These are phyloP conservation scores for Pelargonium myrrhifolium DNA, from an alignment of 441 rosid species.

Conservation along the genomic window DNA sequence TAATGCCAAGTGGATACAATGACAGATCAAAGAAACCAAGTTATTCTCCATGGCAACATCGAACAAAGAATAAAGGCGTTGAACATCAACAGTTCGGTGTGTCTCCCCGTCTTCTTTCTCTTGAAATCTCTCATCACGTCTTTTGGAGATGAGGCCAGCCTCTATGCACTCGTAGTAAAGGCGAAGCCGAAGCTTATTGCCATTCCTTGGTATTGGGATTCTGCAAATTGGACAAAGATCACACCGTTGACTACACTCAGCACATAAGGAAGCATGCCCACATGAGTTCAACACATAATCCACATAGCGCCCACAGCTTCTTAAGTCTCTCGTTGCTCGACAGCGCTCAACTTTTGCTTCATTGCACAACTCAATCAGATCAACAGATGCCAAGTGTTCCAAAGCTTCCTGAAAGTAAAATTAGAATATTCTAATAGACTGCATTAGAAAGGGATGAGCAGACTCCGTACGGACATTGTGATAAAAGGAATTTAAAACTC, in stretches of 20 bases:
- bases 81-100: slow-evolving; percentile 55
- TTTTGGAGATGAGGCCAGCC: slow-evolving; percentile 67
- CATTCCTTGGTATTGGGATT: slow-evolving; percentile 36
- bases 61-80: slow-evolving; percentile 72
- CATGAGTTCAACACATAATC: slow-evolving; percentile 59
- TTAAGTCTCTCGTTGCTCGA: slow-evolving; percentile 81
- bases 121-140: slow-evolving; percentile 47
- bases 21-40: slow-evolving; percentile 72
- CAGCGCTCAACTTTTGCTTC: slow-evolving; percentile 87
- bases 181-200: slow-evolving; percentile 43
- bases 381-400: slow-evolving; percentile 65
- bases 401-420: slow-evolving; percentile 67
- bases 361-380: slow-evolving; percentile 58
- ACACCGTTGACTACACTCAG: slow-evolving; percentile 70
- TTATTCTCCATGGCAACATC: slow-evolving; percentile 83
- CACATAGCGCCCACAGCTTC: slow-evolving; percentile 75
- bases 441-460: background rate
- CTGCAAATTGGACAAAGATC: slow-evolving; percentile 89
- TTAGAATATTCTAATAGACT: slow-evolving; percentile 4
- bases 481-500: background rate
- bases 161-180: slow-evolving; percentile 69
- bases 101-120: slow-evolving; percentile 52
- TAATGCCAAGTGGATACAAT: slow-evolving; percentile 67
- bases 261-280: slow-evolving; percentile 85
- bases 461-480: no score